Percentiles rank a stretch among this genome's conserved stretches.
Conservation (phyloP, 2,329 filamentous ascomycete species). For the Aspergillus cejpii region DNA sequence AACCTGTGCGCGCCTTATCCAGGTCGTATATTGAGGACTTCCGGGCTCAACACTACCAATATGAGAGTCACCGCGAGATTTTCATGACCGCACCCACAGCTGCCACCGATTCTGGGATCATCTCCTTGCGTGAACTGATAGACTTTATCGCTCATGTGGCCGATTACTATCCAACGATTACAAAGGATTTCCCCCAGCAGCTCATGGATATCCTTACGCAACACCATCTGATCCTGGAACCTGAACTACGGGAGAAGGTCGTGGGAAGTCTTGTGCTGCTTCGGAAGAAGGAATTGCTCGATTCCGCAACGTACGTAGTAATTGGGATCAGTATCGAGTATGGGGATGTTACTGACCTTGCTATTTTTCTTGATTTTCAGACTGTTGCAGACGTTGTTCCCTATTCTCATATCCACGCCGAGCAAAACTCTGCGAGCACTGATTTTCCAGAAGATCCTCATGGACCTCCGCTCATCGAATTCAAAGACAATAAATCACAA, state of each 20-base stretch:
- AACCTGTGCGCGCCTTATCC: constrained; percentile 2
- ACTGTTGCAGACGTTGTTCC: constrained; percentile 86
- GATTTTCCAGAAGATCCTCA: constrained; percentile 84
- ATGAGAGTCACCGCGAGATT: constrained; percentile 83
- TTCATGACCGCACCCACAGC: constrained; percentile 78
- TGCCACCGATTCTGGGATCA: constrained; percentile 67
- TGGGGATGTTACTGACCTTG: constrained; percentile 1
- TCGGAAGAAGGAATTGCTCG: constrained; percentile 83
- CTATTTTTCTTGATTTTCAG: constrained; percentile 20
- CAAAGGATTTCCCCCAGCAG: constrained; percentile 68
- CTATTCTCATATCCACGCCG: constrained; percentile 82
- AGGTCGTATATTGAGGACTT: constrained; percentile 90
- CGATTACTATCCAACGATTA: constrained; percentile 83
- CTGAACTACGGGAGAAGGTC: constrained; percentile 86
- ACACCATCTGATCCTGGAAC: constrained; percentile 75
- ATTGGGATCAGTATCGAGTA: neutral
- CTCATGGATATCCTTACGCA: constrained; percentile 71
- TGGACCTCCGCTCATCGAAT: constrained; percentile 82
- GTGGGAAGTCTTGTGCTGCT: constrained; percentile 83
- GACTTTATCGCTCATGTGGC: constrained; percentile 91
- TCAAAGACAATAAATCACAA: constrained; percentile 82
- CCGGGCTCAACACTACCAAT: constrained; percentile 79
- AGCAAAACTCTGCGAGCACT: constrained; percentile 82
- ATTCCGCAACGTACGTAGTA: constrained; percentile 58
- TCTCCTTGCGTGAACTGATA: constrained; percentile 83